A percentile compares a stretch with the other conserved stretches of the same genome.
Conservation (phyloP, 352 stramenopile species). For the Pythium guiyangense region DNA sequence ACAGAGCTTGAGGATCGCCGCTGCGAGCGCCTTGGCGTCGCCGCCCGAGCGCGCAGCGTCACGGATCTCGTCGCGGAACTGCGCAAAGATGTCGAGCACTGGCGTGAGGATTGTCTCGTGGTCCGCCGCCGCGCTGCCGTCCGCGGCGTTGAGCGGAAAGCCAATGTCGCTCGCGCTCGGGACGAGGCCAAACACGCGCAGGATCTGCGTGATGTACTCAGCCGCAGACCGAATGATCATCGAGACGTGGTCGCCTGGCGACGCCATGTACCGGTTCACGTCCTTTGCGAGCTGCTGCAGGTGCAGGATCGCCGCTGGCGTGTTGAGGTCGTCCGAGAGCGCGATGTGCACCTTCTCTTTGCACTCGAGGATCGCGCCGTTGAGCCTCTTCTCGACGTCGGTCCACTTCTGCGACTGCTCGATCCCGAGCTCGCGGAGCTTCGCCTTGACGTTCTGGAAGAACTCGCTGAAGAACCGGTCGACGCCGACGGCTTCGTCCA, state of each 20-base stretch:
- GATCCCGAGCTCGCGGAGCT: slow-evolving; percentile 66
- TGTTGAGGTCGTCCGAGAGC: slow-evolving; percentile 91
- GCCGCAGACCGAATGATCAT: slow-evolving; percentile 79
- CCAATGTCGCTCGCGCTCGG: slow-evolving; percentile 72
- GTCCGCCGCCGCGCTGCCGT: slow-evolving; percentile 25
- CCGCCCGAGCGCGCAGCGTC: slow-evolving; percentile 52
- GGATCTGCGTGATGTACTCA: slow-evolving; percentile 88
- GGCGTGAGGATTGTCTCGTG: slow-evolving; percentile 83
- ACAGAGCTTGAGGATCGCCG: slow-evolving; percentile 73
- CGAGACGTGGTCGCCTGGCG: slow-evolving; percentile 53
- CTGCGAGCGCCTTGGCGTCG: slow-evolving; percentile 53
- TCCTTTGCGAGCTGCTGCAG: slow-evolving; percentile 80
- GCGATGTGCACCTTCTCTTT: slow-evolving; percentile 81
- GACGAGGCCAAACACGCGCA: slow-evolving; percentile 80
- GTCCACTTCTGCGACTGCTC: slow-evolving; percentile 82
- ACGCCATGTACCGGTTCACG: slow-evolving; percentile 80
- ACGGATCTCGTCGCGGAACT: slow-evolving; percentile 85
- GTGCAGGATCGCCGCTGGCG: slow-evolving; percentile 64
- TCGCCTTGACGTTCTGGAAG: slow-evolving; percentile 93
- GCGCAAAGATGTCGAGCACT: slow-evolving; percentile 86
- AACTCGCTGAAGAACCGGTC: slow-evolving; percentile 92
- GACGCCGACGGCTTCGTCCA: slow-evolving; percentile 87
- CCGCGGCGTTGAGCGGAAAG: slow-evolving; percentile 53
- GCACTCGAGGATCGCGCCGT: slow-evolving; percentile 53
- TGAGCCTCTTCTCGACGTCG: slow-evolving; percentile 68